Percentiles rank a stretch among this genome's conserved stretches.
Conservation (phyloP, 2,329 filamentous ascomycete genomes). For the Penicillium vulpinum region DNA sequence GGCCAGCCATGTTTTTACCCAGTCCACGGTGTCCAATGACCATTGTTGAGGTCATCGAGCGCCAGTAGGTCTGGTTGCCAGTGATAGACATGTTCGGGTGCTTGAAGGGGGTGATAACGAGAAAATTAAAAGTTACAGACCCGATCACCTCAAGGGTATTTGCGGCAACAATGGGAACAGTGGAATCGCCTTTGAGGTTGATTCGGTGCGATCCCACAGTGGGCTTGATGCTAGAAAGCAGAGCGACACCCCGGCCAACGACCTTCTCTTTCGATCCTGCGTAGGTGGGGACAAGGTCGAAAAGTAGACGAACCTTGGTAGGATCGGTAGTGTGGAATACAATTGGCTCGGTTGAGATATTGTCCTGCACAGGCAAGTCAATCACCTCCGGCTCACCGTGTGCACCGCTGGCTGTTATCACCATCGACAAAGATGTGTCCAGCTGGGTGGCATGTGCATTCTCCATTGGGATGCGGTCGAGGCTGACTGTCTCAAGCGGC, state of each 20-base stretch:
- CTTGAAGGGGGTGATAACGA: slow-evolving; percentile 89
- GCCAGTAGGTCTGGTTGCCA: slow-evolving; percentile 93
- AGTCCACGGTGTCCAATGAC: slow-evolving; percentile 72
- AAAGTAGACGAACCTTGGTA: slow-evolving; percentile 81
- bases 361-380: slow-evolving; percentile 90
- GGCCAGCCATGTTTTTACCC: slow-evolving; percentile 83
- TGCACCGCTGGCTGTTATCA: slow-evolving; percentile 82
- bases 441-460: slow-evolving; percentile 90
- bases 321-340: slow-evolving; percentile 79
- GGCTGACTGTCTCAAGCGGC: slow-evolving; percentile 72
- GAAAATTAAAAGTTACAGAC: slow-evolving; percentile 93
- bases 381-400: slow-evolving; percentile 84
- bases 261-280: slow-evolving; percentile 77
- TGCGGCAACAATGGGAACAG: slow-evolving; percentile 83
- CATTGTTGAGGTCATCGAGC: slow-evolving; percentile 85
- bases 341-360: slow-evolving; percentile 89
- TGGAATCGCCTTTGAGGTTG: slow-evolving; percentile 87
- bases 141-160: slow-evolving; percentile 87
- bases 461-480: slow-evolving; percentile 83
- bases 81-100: slow-evolving; percentile 93
- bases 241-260: slow-evolving; percentile 82
- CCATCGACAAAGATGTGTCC: slow-evolving; percentile 88
- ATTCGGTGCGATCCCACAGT: slow-evolving; percentile 82
- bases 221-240: slow-evolving; percentile 82
- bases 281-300: slow-evolving; percentile 95